Base-by-base conservation (phyloP, 2,329 filamentous ascomycete species). In the Graphilbum sp. region DNA sequence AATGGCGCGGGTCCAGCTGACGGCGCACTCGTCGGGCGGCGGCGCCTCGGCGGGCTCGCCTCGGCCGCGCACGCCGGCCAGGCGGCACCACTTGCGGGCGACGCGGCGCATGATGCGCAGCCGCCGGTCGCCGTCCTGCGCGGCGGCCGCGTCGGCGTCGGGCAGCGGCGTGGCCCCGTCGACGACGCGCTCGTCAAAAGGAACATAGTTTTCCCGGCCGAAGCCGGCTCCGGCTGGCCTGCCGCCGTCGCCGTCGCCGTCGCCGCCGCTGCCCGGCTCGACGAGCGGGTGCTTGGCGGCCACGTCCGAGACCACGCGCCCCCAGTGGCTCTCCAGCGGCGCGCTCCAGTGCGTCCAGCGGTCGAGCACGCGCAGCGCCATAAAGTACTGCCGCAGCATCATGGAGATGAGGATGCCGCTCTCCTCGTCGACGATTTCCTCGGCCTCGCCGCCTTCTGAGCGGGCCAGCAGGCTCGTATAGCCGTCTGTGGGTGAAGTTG, bases 321-420 rank as follows among this genome's bases (percentile, higher is more conserved):
- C 58, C 77, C 83, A 92, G 52, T 84, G 76, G 2, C 62, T 57
- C 15, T 66, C 60, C 51, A 83, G 63, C 42, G 65, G 67, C 1
- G 67, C 62, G 13, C 77, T 71, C 62, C 81, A 81, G 41, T 75
- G 67, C 42, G 72, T 75, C 86, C 86, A 94, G 49, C 74, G 73
- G 16, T 84, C 82, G 20, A 93, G 60, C 1, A 87, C 79, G 40
- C 83, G 82, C 32, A 93, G 65, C 7, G 77, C 81, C 69, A 93
- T 79, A 57, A 94, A 94, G 57, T 93, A 94, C 53, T 94, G 86
- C 12, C 86, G 74, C 17, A 95, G 66, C 54, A 95, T 77, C 51
- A 81, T 83, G 35, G 80, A 86, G 49, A 94, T 83, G 40, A 94
- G 66, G 15, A 92, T 76, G 4, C 86, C 87, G 47, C 82, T 87